Conservation (phyloP, 2,329 filamentous ascomycete species). For the Alternaria sp. region DNA sequence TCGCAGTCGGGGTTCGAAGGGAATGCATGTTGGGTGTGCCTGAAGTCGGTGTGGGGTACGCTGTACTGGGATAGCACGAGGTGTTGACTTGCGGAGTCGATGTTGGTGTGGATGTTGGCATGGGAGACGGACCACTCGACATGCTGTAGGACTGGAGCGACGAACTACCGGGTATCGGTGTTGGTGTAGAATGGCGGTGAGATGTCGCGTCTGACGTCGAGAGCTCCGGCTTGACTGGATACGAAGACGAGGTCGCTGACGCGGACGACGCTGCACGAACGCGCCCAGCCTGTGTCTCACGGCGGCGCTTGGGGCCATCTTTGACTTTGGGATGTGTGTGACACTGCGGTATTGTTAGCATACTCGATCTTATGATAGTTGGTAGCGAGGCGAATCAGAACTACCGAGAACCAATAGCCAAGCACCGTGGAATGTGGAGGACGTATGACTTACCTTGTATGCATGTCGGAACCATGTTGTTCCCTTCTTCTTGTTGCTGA, state of each 20-base stretch:
- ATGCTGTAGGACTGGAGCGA: constrained; percentile 35
- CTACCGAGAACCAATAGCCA: constrained; percentile 7
- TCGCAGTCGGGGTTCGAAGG: constrained; percentile 28
- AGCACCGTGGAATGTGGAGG: constrained; percentile 11
- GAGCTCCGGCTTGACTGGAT: constrained; percentile 40
- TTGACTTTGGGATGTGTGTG: constrained; percentile 54
- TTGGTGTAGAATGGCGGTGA: constrained; percentile 42
- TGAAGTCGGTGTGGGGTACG: constrained; percentile 36
- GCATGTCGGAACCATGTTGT: constrained; percentile 91
- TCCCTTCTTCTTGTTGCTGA: constrained; percentile 90
- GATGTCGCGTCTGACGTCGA: constrained; percentile 28
- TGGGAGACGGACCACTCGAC: constrained; percentile 21
- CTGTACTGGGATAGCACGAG: constrained; percentile 26
- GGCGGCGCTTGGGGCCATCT: constrained; percentile 51
- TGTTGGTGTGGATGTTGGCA: constrained; percentile 29
- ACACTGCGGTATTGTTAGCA: constrained; percentile 44
- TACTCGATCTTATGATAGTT: constrained; percentile 17
- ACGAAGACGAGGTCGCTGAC: constrained; percentile 43
- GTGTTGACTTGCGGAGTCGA: constrained; percentile 26
- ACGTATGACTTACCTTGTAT: constrained; percentile 69
- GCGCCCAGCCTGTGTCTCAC: constrained; percentile 48
- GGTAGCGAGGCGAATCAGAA: constrained; percentile 5
- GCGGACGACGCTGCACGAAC: constrained; percentile 46
- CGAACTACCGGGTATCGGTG: constrained; percentile 29
- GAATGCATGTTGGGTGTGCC: constrained; percentile 29